Percentiles rank a stretch among this genome's conserved stretches.
phyloP scores from a whole-genome alignment of 2,329 filamentous ascomycete genomes.

The Colletotrichum truncatum region DNA sequence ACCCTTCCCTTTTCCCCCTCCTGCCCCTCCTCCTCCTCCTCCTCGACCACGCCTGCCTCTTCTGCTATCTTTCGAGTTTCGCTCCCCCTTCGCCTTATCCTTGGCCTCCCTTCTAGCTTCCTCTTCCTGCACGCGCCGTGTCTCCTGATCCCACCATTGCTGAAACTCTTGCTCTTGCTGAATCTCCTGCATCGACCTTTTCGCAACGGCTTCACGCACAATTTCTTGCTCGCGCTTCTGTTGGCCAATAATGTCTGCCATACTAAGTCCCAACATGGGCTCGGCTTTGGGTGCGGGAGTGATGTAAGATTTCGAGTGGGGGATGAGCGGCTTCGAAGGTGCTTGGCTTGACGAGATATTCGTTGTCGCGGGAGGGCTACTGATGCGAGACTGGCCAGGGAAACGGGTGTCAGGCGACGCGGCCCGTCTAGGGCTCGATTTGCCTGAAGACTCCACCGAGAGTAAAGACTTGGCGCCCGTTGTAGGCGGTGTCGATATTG shows the following conservation, averaged over 20 bases:
- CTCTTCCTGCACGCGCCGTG: conserved; percentile 73
- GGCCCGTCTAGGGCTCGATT: conserved; percentile 55
- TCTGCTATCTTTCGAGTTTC: conserved; percentile 32
- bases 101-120: conserved; percentile 54
- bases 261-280: conserved; percentile 73
- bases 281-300: conserved; percentile 68
- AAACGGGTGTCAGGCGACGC: conserved; percentile 72
- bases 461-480: conserved; percentile 50
- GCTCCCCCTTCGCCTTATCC: conserved; percentile 54
- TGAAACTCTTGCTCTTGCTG: conserved; percentile 97
- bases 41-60: conserved; percentile 35
- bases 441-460: conserved; percentile 49
- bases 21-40: conserved; percentile 38
- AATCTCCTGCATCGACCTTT: conserved; percentile 91
- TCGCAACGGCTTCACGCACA: conserved; percentile 84
- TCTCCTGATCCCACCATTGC: conserved; percentile 95
- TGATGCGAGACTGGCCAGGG: conserved; percentile 61
- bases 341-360: conserved; percentile 38
- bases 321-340: conserved; percentile 55
- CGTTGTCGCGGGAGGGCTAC: conserved; percentile 40
- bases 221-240: conserved; percentile 86
- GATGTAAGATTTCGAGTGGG: conserved; percentile 70
- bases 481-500: conserved; percentile 37
- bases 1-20: conserved; percentile 32
- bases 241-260: conserved; percentile 89